phyloP scores from a whole-genome alignment of 2,329 filamentous ascomycete genomes.

The Penicillium sp. region DNA sequence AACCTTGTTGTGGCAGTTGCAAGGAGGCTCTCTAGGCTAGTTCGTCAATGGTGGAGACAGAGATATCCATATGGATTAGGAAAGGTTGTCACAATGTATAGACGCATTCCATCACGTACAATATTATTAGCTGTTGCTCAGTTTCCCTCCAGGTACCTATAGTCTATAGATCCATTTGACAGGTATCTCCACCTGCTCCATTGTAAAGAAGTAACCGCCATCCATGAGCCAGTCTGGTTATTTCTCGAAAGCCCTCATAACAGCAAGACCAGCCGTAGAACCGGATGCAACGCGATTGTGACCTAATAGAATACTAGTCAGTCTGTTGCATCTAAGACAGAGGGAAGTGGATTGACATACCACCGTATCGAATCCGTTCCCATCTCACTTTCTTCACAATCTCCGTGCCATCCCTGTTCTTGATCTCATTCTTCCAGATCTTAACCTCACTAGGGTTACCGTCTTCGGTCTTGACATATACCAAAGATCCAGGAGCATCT shows the following conservation, averaged over 20 bases:
- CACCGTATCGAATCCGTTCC: conserved; percentile 45
- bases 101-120: too few species aligned
- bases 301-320: conserved; percentile 24
- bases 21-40: too few species aligned
- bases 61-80: too few species aligned
- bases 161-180: too few species aligned
- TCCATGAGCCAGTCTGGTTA: conserved; percentile 7
- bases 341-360: conserved; percentile 26
- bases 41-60: too few species aligned
- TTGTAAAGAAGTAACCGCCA: too few species aligned
- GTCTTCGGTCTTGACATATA: conserved; percentile 28
- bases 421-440: conserved; percentile 38
- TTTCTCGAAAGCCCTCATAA: conserved; percentile 39
- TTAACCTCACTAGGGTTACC: conserved; percentile 34
- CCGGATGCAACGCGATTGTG: conserved; percentile 43
- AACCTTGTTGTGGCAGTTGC: too few species aligned
- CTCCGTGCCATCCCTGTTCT: conserved; percentile 12
- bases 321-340: background rate
- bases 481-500: conserved; percentile 28
- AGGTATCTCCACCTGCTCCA: too few species aligned
- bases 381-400: conserved; percentile 42
- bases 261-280: conserved; percentile 37
- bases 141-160: too few species aligned
- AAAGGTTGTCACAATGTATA: too few species aligned
- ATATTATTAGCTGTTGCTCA: too few species aligned